Conservation (phyloP, 1,284 basidiomycete species). For the Peniophora sp. region DNA sequence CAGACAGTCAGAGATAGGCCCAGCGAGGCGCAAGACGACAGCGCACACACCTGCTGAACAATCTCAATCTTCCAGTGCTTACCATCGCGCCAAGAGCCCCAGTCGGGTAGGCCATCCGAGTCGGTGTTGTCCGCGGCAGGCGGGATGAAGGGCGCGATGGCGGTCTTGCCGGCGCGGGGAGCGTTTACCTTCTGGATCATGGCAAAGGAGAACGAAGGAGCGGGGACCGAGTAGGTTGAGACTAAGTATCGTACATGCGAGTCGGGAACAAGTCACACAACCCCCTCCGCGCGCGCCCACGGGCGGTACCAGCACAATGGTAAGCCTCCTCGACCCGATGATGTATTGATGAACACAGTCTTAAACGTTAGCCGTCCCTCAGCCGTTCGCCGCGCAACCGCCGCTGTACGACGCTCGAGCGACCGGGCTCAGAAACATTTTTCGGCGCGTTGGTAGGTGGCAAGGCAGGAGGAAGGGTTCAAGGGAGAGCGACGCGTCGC, state of each 20-base stretch:
- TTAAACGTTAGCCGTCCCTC: not conserved
- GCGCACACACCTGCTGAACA: constrained; percentile 37
- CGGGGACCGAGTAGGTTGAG: not conserved
- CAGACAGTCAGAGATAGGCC: not conserved
- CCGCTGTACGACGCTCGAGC: no score
- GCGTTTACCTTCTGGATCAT: constrained; percentile 58
- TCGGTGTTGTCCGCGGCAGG: constrained; percentile 12
- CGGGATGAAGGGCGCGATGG: constrained; percentile 19
- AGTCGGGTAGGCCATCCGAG: constrained; percentile 15
- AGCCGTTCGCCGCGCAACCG: no score
- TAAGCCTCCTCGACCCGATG: not conserved
- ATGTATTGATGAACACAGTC: no score
- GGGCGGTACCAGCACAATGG: constrained; percentile 1
- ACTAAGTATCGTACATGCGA: not conserved
- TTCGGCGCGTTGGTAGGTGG: no score
- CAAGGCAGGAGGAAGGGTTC: no score
- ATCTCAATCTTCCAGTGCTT: not conserved
- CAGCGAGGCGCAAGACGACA: constrained; percentile 5
- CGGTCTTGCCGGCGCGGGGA: constrained; percentile 25
- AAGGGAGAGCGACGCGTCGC: no score
- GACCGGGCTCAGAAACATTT: no score
- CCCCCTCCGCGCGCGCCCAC: not conserved
- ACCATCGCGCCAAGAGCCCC: constrained; percentile 30
- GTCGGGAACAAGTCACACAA: no score
- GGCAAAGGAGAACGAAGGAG: constrained; percentile 8